phyloP scores from a whole-genome alignment of 371 early-diverging fungal genomes.

The Choanephora cucurbitarum region DNA sequence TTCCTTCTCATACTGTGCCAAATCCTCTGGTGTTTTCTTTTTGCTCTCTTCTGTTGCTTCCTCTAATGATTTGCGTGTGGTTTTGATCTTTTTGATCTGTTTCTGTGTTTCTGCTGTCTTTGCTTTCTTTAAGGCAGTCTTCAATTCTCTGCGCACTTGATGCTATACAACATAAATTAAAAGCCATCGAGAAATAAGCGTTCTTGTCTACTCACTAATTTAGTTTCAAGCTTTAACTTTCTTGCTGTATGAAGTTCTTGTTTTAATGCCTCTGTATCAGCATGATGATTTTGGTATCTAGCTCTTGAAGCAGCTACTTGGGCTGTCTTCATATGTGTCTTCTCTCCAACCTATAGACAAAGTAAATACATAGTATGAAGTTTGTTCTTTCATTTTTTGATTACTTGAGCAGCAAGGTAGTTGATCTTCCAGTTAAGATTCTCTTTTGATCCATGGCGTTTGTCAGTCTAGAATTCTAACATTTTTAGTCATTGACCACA shows the following conservation, averaged over 20 bases:
- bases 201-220: conserved; percentile 46
- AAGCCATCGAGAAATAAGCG: too few species aligned
- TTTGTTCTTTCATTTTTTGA: background rate
- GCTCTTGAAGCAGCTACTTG: conserved; percentile 28
- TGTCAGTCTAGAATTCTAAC: conserved; percentile 7
- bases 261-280: conserved; percentile 12
- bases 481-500: too few species aligned
- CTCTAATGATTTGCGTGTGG: conserved; percentile 24
- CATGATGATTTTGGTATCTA: conserved; percentile 24
- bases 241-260: conserved; percentile 21
- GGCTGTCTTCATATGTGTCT: conserved; percentile 28
- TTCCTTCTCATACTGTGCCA: conserved; percentile 35
- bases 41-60: conserved; percentile 8
- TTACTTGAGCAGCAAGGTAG: conserved; percentile 36
- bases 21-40: conserved; percentile 25
- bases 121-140: conserved; percentile 35
- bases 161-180: conserved; percentile 30
- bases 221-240: conserved; percentile 35
- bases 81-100: conserved; percentile 35
- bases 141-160: conserved; percentile 40
- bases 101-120: conserved; percentile 36
- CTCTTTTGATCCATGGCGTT: conserved; percentile 23
- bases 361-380: background rate
- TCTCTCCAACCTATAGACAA: conserved; percentile 25
- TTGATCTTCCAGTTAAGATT: conserved; percentile 40